Percentiles rank a stretch among this genome's conserved stretches.
These are phyloP conservation scores for Saccharomyces paradoxus DNA, from an alignment of 805 yeast genomes.

Conservation along the genomic window DNA sequence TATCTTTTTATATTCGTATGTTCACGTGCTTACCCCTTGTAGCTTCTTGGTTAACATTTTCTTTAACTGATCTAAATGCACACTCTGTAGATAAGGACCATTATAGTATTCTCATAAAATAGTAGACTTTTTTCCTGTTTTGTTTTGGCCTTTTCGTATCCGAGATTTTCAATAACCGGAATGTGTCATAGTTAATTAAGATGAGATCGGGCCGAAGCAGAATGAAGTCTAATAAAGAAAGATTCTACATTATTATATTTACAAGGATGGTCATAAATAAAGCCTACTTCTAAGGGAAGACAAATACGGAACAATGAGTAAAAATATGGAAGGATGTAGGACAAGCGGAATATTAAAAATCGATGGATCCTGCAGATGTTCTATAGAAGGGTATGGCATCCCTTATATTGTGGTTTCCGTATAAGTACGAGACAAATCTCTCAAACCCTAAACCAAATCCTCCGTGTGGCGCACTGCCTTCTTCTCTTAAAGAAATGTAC, in stretches of 20 bases:
- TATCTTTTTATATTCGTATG: not conserved
- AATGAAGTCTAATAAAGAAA: not conserved
- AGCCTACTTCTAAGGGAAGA: not conserved
- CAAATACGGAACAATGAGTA: not conserved
- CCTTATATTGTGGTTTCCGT: slow-evolving; percentile 68
- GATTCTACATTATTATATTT: not conserved
- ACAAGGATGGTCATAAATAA: not conserved
- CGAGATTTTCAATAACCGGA: not conserved
- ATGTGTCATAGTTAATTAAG: not conserved
- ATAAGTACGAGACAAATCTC: slow-evolving; percentile 64
- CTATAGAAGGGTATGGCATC: slow-evolving; percentile 88
- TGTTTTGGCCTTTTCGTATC: not conserved
- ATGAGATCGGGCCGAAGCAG: not conserved
- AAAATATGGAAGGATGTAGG: not conserved
- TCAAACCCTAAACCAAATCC: slow-evolving; percentile 97
- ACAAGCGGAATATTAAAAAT: not conserved
- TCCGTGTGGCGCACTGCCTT: slow-evolving; percentile 88
- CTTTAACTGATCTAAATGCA: not conserved
- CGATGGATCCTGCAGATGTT: slow-evolving; percentile 40
- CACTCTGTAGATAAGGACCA: not conserved
- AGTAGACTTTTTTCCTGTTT: not conserved
- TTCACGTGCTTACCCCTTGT: not conserved
- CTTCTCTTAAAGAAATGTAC: slow-evolving; percentile 67
- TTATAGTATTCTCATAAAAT: not conserved
- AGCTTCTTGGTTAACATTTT: not conserved